phyloP scores from a whole-genome alignment of 2,329 filamentous ascomycete genomes.

The Phyllosticta paracitricarpa region DNA sequence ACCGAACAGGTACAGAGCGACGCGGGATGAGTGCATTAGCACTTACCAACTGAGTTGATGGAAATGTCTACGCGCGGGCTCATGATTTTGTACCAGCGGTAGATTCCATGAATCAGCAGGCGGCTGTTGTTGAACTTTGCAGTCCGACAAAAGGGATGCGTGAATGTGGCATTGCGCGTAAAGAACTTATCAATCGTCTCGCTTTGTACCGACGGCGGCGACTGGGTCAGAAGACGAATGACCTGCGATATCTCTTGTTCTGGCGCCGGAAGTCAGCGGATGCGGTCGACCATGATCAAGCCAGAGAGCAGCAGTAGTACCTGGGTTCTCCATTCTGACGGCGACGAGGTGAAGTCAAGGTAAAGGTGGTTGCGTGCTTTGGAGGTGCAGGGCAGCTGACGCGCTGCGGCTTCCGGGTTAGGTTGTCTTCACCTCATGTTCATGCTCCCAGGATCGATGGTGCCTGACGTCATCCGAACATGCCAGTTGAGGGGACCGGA shows the following conservation, averaged over 20 bases:
- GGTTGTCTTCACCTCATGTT: neutral
- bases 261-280: slow-evolving; percentile 17
- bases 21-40: too few relatives aligned
- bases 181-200: slow-evolving; percentile 63
- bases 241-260: slow-evolving; percentile 53
- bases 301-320: slow-evolving; percentile 10
- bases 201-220: slow-evolving; percentile 55
- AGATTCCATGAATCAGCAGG: slow-evolving; percentile 58
- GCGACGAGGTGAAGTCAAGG: neutral
- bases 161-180: slow-evolving; percentile 59
- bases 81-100: slow-evolving; percentile 66
- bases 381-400: neutral
- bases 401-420: neutral
- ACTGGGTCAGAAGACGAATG: slow-evolving; percentile 59
- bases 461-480: neutral
- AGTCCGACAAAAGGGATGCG: slow-evolving; percentile 69
- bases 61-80: slow-evolving; percentile 61
- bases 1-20: neutral
- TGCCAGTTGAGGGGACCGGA: neutral
- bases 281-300: neutral
- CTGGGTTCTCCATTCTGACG: slow-evolving; percentile 22
- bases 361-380: neutral
- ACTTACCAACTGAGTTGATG: slow-evolving; percentile 51
- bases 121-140: slow-evolving; percentile 52
- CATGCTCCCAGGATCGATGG: neutral